These are phyloP conservation scores for Yarrowia keelungensis DNA, from an alignment of 805 yeast genomes.

Conservation along the genomic window DNA sequence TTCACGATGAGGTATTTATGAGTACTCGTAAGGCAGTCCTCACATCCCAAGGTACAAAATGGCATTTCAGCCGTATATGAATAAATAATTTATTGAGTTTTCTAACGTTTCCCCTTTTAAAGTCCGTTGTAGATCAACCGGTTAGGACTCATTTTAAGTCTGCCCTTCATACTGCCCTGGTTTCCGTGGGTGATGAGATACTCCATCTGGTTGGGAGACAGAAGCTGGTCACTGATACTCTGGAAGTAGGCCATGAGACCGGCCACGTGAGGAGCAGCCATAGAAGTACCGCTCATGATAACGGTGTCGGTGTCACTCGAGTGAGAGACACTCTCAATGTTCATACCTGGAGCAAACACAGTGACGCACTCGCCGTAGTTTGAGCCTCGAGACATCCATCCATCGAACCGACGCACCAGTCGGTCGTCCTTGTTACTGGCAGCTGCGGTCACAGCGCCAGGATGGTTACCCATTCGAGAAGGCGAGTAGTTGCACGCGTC, in stretches of 20 bases:
- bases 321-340: constrained; percentile 66
- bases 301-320: constrained; percentile 46
- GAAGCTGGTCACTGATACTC: constrained; percentile 25
- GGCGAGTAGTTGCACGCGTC: constrained; percentile 36
- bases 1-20: too few relatives aligned
- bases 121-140: constrained; percentile 26
- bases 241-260: constrained; percentile 83
- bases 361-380: constrained; percentile 85
- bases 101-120: neutral
- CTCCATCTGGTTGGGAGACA: constrained; percentile 17
- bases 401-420: constrained; percentile 14
- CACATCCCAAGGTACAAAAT: too few relatives aligned
- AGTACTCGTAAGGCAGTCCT: too few relatives aligned
- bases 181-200: constrained; percentile 28
- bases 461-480: constrained; percentile 49
- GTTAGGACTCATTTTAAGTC: constrained; percentile 17
- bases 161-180: constrained; percentile 29
- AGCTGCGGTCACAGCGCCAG: constrained; percentile 18
- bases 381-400: constrained; percentile 50
- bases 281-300: constrained; percentile 84
- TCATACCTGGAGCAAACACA: constrained; percentile 95
- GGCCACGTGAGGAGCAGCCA: constrained; percentile 97
- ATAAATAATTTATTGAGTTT: constrained; percentile 5
- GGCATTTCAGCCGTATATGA: neutral
- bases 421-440: constrained; percentile 33